Conservation (phyloP, 148 eudicot species). For the Nepenthes gracilis region DNA sequence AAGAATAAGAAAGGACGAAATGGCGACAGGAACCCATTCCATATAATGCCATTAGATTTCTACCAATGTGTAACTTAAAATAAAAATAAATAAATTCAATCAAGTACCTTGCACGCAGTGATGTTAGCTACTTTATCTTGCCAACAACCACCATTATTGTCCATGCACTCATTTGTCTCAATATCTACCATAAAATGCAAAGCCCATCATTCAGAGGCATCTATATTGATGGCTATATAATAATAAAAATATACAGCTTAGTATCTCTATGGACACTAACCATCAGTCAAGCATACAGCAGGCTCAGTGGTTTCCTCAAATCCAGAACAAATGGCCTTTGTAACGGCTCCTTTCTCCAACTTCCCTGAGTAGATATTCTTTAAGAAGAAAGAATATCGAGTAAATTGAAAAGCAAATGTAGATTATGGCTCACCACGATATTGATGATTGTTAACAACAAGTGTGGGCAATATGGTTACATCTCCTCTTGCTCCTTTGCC, state of each 20-base stretch:
- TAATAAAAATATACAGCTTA: neutral
- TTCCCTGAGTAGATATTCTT: constrained; percentile 48
- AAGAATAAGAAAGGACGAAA: too few relatives aligned
- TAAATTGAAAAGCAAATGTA: neutral
- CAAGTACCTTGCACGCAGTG: constrained; percentile 86
- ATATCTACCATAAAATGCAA: constrained; percentile 37
- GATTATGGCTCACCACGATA: constrained; percentile 55
- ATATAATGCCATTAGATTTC: too few relatives aligned
- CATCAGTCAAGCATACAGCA: constrained; percentile 78
- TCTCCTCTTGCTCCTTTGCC: constrained; percentile 96
- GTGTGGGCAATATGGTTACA: constrained; percentile 91
- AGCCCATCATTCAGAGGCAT: neutral
- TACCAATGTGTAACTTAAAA: too few relatives aligned
- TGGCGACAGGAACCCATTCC: too few relatives aligned
- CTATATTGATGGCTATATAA: neutral
- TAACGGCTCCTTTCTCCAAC: constrained; percentile 89
- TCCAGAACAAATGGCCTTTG: constrained; percentile 93
- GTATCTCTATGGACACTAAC: constrained; percentile 15
- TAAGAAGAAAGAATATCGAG: constrained; percentile 3
- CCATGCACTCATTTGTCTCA: constrained; percentile 93
- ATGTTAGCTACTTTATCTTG: constrained; percentile 66
- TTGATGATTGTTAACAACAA: constrained; percentile 84
- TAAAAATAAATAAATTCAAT: neutral
- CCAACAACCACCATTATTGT: constrained; percentile 97
- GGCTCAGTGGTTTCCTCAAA: constrained; percentile 99